A percentile compares a stretch with the other conserved stretches of the same genome.
These are phyloP conservation scores for Lactifluus volemus DNA, from an alignment of 768 basidiomycete species.

Conservation along the genomic window DNA sequence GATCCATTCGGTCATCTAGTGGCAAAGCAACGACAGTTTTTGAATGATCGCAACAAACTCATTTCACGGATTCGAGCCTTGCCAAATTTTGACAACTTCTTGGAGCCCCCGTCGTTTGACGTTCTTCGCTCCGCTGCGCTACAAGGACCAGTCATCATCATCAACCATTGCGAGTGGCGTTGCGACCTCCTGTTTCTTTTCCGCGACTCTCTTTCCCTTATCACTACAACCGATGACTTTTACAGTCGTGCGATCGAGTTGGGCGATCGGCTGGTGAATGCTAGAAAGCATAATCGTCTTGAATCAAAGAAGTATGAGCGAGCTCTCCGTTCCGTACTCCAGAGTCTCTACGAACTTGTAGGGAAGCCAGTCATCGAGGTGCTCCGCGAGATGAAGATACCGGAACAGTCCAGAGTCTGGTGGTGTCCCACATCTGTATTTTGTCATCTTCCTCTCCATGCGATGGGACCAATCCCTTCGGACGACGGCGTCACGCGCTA, in stretches of 20 bases:
- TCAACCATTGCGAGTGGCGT: not conserved
- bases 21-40: not conserved
- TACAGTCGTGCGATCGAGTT: not conserved
- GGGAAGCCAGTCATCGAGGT: not conserved
- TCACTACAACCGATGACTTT: not conserved
- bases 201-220: not conserved
- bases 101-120: not conserved
- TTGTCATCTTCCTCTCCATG: not conserved
- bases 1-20: not conserved
- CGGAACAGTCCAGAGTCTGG: not conserved
- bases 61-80: not conserved
- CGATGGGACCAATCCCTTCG: too few relatives aligned
- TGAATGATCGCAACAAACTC: not conserved
- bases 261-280: not conserved
- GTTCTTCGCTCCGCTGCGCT: not conserved
- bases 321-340: not conserved
- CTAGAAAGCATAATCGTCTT: not conserved
- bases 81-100: not conserved
- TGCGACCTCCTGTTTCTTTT: constrained; percentile 1
- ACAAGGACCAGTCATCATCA: constrained; percentile 2
- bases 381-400: not conserved
- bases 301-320: not conserved
- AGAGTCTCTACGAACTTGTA: not conserved
- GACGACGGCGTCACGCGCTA: too few relatives aligned
- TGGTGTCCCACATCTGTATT: not conserved